Percentiles rank a stretch among this genome's conserved stretches.
Conservation (phyloP, 1,284 basidiomycete species). For the Fomitopsis schrenkii region DNA sequence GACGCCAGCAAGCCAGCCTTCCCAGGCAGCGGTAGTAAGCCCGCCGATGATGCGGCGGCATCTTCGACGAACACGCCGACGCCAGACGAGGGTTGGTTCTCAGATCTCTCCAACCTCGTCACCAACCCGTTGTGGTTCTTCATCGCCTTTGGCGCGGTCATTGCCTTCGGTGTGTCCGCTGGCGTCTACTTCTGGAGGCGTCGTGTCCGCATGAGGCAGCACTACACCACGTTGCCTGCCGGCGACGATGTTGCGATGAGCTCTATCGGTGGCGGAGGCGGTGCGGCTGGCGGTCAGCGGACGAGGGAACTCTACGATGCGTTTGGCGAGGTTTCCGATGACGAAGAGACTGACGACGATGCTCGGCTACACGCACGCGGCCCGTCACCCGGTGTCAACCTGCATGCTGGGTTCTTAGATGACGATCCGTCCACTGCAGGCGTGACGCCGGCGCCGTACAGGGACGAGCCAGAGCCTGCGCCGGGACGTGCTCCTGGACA, state of each 20-base stretch:
- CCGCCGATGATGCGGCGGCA: conserved; percentile 27
- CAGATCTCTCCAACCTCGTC: conserved; percentile 74
- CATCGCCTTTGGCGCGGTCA: conserved; percentile 66
- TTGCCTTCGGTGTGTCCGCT: conserved; percentile 64
- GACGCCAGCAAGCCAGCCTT: conserved; percentile 69
- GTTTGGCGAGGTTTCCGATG: conserved; percentile 81
- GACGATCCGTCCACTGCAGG: conserved; percentile 48
- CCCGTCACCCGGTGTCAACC: conserved; percentile 24
- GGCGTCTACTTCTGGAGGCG: conserved; percentile 73
- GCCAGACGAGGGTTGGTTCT: conserved; percentile 85
- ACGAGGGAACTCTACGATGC: conserved; percentile 90
- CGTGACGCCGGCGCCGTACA: conserved; percentile 39
- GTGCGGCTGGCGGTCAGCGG: conserved; percentile 36
- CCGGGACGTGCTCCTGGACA: conserved; percentile 4
- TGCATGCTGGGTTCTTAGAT: conserved; percentile 65
- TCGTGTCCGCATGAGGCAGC: conserved; percentile 43
- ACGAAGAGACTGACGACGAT: conserved; percentile 68
- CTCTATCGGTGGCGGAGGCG: conserved; percentile 32
- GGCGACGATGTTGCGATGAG: conserved; percentile 78
- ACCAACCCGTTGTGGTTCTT: conserved; percentile 84
- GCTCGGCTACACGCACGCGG: conserved; percentile 40
- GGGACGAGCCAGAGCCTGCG: conserved; percentile 48
- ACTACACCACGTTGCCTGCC: conserved; percentile 64
- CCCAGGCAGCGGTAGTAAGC: conserved; percentile 28
- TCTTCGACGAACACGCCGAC: conserved; percentile 42